Evolutionary conservation across 2,329 filamentous ascomycete genomes (phyloP).

Genomic region (Pseudonectria buxi): DNA sequence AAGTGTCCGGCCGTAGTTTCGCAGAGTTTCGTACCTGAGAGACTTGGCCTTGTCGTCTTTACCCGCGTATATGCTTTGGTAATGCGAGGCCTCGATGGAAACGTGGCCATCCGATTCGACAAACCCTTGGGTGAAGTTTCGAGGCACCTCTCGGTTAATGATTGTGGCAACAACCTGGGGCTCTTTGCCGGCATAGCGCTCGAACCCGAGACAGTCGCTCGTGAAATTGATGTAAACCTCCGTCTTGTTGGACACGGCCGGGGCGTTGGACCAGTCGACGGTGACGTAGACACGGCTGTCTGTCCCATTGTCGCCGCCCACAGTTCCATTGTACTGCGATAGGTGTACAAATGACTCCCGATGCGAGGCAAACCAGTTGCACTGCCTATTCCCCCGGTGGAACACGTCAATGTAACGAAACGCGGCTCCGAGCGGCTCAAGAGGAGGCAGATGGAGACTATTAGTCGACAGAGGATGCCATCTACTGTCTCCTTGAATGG

Average conservation of each 20-base stretch:
- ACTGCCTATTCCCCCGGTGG: constrained; percentile 24
- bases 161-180: constrained; percentile 50
- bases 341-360: constrained; percentile 29
- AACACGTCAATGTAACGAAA: constrained; percentile 30
- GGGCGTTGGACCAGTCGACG: constrained; percentile 31
- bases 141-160: constrained; percentile 40
- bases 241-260: constrained; percentile 33
- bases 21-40: constrained; percentile 42
- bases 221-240: constrained; percentile 47
- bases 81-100: constrained; percentile 48
- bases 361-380: constrained; percentile 23
- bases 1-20: constrained; percentile 50
- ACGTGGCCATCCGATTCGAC: constrained; percentile 55
- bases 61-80: constrained; percentile 34
- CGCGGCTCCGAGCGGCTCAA: constrained; percentile 26
- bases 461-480: constrained; percentile 45
- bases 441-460: constrained; percentile 25
- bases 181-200: constrained; percentile 31
- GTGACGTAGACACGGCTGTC: constrained; percentile 26
- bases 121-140: constrained; percentile 50
- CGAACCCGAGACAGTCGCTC: constrained; percentile 37
- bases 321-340: constrained; percentile 21
- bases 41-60: constrained; percentile 23
- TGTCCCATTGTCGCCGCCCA: constrained; percentile 23
- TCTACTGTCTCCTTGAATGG: constrained; percentile 33